Conservation (phyloP, 2,329 filamentous ascomycete species). For the Diaporthe vexans region DNA sequence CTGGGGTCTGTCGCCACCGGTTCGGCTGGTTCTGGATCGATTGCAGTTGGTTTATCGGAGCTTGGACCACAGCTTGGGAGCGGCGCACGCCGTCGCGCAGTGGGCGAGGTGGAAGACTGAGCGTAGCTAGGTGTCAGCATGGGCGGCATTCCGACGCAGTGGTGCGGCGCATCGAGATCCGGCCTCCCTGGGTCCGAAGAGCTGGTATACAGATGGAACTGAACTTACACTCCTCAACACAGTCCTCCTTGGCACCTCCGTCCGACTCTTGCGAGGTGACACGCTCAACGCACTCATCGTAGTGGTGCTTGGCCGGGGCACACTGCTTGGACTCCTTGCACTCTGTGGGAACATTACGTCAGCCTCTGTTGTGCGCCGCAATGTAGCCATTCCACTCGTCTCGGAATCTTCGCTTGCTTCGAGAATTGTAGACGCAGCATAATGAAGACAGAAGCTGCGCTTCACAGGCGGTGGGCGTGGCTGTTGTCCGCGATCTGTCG, state of each 20-base stretch:
- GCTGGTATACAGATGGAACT: background rate
- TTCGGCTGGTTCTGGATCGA: conserved; percentile 1
- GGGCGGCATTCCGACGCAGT: background rate
- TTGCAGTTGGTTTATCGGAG: conserved; percentile 80
- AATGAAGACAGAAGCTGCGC: background rate
- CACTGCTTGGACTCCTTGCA: conserved; percentile 91
- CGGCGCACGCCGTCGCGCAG: conserved; percentile 93
- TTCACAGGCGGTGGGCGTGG: background rate
- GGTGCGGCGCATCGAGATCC: background rate
- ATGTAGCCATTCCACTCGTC: background rate
- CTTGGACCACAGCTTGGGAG: conserved; percentile 93
- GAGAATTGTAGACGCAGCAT: background rate
- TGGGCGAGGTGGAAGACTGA: conserved; percentile 99
- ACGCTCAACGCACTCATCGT: conserved; percentile 96
- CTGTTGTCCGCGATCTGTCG: background rate
- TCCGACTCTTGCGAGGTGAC: conserved; percentile 80
- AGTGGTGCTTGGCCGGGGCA: conserved; percentile 94
- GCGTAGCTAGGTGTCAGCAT: conserved; percentile 35
- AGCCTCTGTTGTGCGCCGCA: conserved; percentile 25
- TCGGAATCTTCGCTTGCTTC: background rate
- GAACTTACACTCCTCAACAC: conserved; percentile 97
- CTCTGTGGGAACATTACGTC: conserved; percentile 68
- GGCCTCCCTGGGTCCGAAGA: background rate
- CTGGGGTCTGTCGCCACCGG: background rate
- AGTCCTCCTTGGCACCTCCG: conserved; percentile 88